Base-by-base conservation (phyloP, 768 basidiomycete genomes). In the Albatrellus ellisii region DNA sequence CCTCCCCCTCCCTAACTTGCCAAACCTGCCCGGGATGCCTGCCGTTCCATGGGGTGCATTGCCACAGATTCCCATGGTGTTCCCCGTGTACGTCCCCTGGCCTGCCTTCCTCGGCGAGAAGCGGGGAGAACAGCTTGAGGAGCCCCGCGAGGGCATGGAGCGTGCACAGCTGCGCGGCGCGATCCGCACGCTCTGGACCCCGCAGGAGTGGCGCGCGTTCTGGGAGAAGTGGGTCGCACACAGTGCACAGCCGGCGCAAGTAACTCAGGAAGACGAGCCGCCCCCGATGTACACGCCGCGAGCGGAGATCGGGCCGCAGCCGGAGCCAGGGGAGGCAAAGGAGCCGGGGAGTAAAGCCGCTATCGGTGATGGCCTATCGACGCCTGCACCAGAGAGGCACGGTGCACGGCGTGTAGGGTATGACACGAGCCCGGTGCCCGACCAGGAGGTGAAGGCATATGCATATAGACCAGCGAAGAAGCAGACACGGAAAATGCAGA, bases 281-380 rank as follows among this genome's bases (percentile, higher is more conserved):
- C 83, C 83, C 27, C 81, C 83, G 1, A 69, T 74, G 54, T 86
- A 86, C 59, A 81, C 81, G 0, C 81, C 80, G 1, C 64, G 77
- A 12, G 52, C 51, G 22, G 48, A 53, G 15, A 58, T 51, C 49
- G 56, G 39, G 29, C 42, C 39, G 27, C 22, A 44, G 14, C 36
- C 42, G 17, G 15, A 14, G 39, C 36, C 45, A 27, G 41, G 44
- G 35, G 39, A 49, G 38, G 39, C 36, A 18, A 34, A 36, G 21
- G 39, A 20, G 6, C 31, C 27, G 27, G 20, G 7, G 20, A 22
- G 12, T 15, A 15, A 41, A 17, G 17, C 46, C 6, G 43, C 44
- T 17, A 46, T 52, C 14, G 44, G 37, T 14, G 38, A 42, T 11
- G 45, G 43, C 17, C 44, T 24, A 8, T 21, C 35, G 62, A 58